Conservation (phyloP, 148 eudicot genomes). For the Camellia sinensis region DNA sequence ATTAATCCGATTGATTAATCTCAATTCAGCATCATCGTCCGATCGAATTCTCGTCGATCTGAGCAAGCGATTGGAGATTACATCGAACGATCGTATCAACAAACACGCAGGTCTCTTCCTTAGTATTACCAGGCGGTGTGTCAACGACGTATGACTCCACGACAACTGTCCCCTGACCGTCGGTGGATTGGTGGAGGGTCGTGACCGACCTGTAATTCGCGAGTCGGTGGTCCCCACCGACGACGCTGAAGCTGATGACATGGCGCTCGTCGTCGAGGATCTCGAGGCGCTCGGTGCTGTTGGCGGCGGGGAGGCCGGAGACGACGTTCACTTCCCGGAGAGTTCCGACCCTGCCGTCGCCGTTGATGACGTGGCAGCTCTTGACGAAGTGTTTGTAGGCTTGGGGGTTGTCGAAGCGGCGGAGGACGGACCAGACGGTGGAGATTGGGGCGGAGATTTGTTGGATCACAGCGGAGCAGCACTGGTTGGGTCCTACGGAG, state of each 20-base stretch:
- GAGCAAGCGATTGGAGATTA: conserved; percentile 69
- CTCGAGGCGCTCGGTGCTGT: conserved; percentile 65
- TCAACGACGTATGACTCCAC: conserved; percentile 74
- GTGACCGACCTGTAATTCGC: conserved; percentile 68
- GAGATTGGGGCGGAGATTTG: conserved; percentile 51
- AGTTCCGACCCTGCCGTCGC: conserved; percentile 59
- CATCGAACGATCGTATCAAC: conserved; percentile 73
- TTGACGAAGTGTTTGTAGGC: conserved; percentile 77
- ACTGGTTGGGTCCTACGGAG: conserved; percentile 50
- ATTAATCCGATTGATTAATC: not conserved
- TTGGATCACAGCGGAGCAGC: conserved; percentile 68
- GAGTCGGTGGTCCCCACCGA: conserved; percentile 73
- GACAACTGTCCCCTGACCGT: conserved; percentile 46
- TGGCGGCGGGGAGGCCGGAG: conserved; percentile 74
- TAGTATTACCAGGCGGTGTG: conserved; percentile 58
- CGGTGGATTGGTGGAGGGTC: conserved; percentile 39
- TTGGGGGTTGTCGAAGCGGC: conserved; percentile 82
- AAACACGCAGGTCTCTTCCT: conserved; percentile 63
- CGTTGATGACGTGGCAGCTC: conserved; percentile 67
- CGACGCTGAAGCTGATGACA: conserved; percentile 68
- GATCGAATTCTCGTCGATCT: conserved; percentile 49
- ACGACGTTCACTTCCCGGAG: conserved; percentile 62
- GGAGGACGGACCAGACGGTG: conserved; percentile 73
- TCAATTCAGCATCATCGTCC: conserved; percentile 5
- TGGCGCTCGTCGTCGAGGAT: conserved; percentile 69